Conservation (phyloP, 495 filamentous ascomycete species). For the Aspergillus hancockii region DNA sequence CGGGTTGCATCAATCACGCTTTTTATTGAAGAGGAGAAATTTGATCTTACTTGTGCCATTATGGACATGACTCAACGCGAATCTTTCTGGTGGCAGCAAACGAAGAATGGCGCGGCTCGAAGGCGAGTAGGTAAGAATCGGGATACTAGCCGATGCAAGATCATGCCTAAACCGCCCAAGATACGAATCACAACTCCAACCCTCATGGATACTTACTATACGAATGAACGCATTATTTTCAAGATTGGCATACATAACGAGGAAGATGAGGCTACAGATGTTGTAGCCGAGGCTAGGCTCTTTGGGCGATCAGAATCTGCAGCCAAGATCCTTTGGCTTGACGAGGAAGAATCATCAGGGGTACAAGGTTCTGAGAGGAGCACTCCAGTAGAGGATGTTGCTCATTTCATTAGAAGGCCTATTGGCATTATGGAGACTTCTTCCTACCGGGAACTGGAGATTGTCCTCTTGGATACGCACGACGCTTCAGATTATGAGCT, state of each 20-base stretch:
- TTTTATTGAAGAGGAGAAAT: conserved; percentile 60
- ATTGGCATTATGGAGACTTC: conserved; percentile 54
- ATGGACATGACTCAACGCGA: conserved; percentile 46
- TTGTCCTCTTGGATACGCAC: conserved; percentile 38
- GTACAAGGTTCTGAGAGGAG: conserved; percentile 23
- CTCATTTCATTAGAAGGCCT: conserved; percentile 37
- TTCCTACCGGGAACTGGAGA: conserved; percentile 29
- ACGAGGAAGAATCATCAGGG: conserved; percentile 29
- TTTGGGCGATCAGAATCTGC: conserved; percentile 58
- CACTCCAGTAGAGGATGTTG: conserved; percentile 32
- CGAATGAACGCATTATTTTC: conserved; percentile 71
- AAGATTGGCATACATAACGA: conserved; percentile 73
- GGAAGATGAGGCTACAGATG: conserved; percentile 77
- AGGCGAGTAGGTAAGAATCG: conserved; percentile 43
- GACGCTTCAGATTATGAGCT: conserved; percentile 66
- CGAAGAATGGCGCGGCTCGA: conserved; percentile 34
- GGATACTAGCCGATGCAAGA: conserved; percentile 52
- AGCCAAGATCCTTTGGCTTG: conserved; percentile 50
- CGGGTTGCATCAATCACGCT: conserved; percentile 65
- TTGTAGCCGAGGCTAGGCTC: conserved; percentile 66
- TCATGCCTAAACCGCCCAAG: conserved; percentile 90
- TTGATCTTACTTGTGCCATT: conserved; percentile 67
- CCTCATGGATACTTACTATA: conserved; percentile 72
- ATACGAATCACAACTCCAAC: conserved; percentile 69
- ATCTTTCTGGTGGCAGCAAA: conserved; percentile 57